A percentile compares a stretch with the other conserved stretches of the same genome.
Conservation (phyloP, 371 early-diverging fungal genomes). For the Nematocida ironsii region DNA sequence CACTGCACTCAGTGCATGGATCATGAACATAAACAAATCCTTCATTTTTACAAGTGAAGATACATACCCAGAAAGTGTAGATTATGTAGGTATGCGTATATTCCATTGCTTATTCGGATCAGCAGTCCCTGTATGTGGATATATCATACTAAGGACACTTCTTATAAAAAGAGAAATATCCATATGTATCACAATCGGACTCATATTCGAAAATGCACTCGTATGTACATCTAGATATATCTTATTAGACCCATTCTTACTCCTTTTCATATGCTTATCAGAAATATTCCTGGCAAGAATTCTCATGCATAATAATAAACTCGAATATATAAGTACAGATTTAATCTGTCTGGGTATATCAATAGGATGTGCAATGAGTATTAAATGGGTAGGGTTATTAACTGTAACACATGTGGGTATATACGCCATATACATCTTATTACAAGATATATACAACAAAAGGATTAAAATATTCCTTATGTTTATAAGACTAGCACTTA, state of each 20-base stretch:
- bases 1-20: slow-evolving; percentile 80
- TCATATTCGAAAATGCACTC: slow-evolving; percentile 74
- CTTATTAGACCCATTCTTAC: slow-evolving; percentile 89
- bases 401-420: slow-evolving; percentile 86
- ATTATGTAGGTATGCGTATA: slow-evolving; percentile 83
- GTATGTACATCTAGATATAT: slow-evolving; percentile 85
- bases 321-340: slow-evolving; percentile 78
- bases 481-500: slow-evolving; percentile 68
- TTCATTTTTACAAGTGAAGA: slow-evolving; percentile 84
- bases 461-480: slow-evolving; percentile 78
- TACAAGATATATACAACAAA: slow-evolving; percentile 72
- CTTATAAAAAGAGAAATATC: slow-evolving; percentile 73
- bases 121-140: slow-evolving; percentile 83
- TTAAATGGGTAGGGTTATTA: slow-evolving; percentile 98
- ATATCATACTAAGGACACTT: slow-evolving; percentile 79
- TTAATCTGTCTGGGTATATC: slow-evolving; percentile 80
- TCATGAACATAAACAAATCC: slow-evolving; percentile 81
- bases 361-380: slow-evolving; percentile 79
- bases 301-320: slow-evolving; percentile 53
- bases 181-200: slow-evolving; percentile 75
- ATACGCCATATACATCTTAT: slow-evolving; percentile 82
- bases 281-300: slow-evolving; percentile 77
- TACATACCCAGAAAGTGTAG: slow-evolving; percentile 77
- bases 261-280: slow-evolving; percentile 76
- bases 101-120: slow-evolving; percentile 75